phyloP scores from a whole-genome alignment of 106 monocot genomes.

The Apostasia shenzhenica region DNA sequence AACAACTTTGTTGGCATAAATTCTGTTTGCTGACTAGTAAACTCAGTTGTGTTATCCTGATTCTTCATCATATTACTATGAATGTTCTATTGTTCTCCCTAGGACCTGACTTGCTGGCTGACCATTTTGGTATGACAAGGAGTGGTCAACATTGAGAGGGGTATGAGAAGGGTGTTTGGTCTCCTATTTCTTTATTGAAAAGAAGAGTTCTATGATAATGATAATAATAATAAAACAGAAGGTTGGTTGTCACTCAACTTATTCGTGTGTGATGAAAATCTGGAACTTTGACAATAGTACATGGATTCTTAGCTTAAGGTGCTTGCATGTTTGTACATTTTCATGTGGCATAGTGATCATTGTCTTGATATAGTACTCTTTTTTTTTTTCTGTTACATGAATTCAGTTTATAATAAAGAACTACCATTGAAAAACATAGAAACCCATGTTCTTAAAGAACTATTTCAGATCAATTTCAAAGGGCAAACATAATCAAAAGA shows the following conservation, averaged over 20 bases:
- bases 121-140: background rate
- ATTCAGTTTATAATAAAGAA: too few relatives aligned
- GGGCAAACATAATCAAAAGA: too few relatives aligned
- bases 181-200: background rate
- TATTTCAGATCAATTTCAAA: too few relatives aligned
- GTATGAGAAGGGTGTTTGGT: background rate
- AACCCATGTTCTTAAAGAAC: too few relatives aligned
- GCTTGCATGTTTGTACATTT: too few relatives aligned
- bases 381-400: too few relatives aligned
- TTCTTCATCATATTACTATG: background rate
- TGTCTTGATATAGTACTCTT: too few relatives aligned
- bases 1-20: background rate
- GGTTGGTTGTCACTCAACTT: background rate
- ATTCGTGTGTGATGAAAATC: background rate
- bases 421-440: too few relatives aligned
- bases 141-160: background rate
- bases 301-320: too few relatives aligned
- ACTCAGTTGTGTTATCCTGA: background rate
- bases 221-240: background rate
- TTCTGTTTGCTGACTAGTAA: background rate
- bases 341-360: too few relatives aligned
- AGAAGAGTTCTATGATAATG: background rate
- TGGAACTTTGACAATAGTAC: too few relatives aligned
- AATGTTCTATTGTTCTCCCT: background rate
- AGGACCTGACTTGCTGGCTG: background rate